A percentile compares a stretch with the other conserved stretches of the same genome.
Evolutionary conservation across 2,329 filamentous ascomycete genomes (phyloP).

Genomic region (Cladosporium sp.): DNA sequence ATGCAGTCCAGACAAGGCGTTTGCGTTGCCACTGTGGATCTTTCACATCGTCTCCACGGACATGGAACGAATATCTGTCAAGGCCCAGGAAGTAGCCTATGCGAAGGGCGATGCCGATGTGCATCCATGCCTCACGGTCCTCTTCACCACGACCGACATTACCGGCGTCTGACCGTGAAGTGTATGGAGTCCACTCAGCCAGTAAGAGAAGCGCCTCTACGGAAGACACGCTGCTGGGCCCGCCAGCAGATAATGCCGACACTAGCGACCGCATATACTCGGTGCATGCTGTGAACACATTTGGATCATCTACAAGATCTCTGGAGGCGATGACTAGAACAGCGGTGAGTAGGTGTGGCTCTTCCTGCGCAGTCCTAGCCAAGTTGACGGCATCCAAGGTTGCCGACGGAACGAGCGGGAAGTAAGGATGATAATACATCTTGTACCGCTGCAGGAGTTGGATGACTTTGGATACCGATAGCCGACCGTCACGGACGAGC

Average conservation of each 20-base stretch:
- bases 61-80: conserved; percentile 63
- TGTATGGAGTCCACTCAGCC: conserved; percentile 70
- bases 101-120: conserved; percentile 65
- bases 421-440: conserved; percentile 65
- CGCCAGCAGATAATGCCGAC: conserved; percentile 62
- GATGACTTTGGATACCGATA: conserved; percentile 46
- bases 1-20: conserved; percentile 64
- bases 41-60: conserved; percentile 53
- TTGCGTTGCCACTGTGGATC: conserved; percentile 59
- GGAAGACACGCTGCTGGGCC: conserved; percentile 64
- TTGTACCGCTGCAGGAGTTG: conserved; percentile 57
- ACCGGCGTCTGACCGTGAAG: conserved; percentile 55
- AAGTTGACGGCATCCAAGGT: conserved; percentile 54
- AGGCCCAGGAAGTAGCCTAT: conserved; percentile 67
- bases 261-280: conserved; percentile 67
- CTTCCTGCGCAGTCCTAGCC: conserved; percentile 54
- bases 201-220: conserved; percentile 67
- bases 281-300: conserved; percentile 62
- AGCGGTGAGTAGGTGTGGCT: conserved; percentile 65
- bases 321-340: conserved; percentile 68
- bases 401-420: conserved; percentile 61
- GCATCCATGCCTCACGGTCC: conserved; percentile 73
- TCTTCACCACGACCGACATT: conserved; percentile 68
- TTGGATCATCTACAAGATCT: conserved; percentile 60
- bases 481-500: conserved; percentile 38